Conservation (phyloP, 208 protist species). For the Trypanosoma grayi region DNA sequence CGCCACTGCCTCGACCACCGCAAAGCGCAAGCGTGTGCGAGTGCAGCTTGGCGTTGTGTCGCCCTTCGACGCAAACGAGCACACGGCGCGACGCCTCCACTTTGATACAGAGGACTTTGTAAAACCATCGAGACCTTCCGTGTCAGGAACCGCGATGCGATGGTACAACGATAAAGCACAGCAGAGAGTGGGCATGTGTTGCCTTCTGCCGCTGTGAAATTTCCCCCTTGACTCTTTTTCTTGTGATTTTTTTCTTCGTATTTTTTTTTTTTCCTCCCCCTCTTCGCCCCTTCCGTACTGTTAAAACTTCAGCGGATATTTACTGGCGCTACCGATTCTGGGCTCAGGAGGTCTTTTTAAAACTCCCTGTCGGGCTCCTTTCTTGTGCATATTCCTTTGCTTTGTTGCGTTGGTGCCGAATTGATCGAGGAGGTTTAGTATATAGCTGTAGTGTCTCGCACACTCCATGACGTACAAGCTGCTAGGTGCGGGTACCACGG, state of each 20-base stretch:
- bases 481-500: too few relatives aligned
- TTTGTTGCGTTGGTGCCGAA: too few relatives aligned
- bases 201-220: slow-evolving; percentile 3
- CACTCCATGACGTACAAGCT: too few relatives aligned
- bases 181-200: slow-evolving; percentile 5
- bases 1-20: neutral
- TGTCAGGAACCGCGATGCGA: slow-evolving; percentile 2
- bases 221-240: slow-evolving; percentile 1
- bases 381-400: too few relatives aligned
- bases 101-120: slow-evolving; percentile 5
- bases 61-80: neutral
- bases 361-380: too few relatives aligned
- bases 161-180: slow-evolving; percentile 7
- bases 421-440: too few relatives aligned
- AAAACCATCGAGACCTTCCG: neutral
- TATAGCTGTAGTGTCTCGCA: too few relatives aligned
- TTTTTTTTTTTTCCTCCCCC: slow-evolving; percentile 11
- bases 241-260: slow-evolving; percentile 16
- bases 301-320: too few relatives aligned
- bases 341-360: too few relatives aligned
- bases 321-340: too few relatives aligned
- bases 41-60: neutral
- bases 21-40: slow-evolving; percentile 2
- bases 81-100: slow-evolving; percentile 1
- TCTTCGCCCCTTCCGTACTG: neutral